A percentile compares a stretch with the other conserved stretches of the same genome.
phyloP scores from a whole-genome alignment of 2,329 filamentous ascomycete genomes.

The Trichoderma koningiopsis region DNA sequence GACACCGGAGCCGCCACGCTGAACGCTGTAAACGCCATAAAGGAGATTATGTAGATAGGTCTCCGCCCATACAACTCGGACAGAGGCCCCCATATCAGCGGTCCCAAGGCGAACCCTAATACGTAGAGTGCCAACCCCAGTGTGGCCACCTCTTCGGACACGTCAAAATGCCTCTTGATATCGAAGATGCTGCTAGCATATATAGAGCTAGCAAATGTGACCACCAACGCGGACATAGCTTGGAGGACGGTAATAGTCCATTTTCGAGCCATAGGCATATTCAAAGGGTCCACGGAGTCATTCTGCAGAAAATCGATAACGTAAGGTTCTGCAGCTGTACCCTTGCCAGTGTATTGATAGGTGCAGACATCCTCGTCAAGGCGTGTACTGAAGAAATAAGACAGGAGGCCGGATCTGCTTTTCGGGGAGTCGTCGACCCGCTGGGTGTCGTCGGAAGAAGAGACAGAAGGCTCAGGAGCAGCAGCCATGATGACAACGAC shows the following conservation, averaged over 20 bases:
- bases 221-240: neutral
- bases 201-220: conserved; percentile 1
- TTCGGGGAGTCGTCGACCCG: no score
- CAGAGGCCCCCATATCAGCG: conserved; percentile 65
- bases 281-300: neutral
- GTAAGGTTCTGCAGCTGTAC: neutral
- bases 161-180: no score
- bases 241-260: neutral
- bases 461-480: no score
- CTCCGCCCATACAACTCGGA: conserved; percentile 61
- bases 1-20: neutral
- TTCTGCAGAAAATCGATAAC: neutral
- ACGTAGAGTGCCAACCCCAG: conserved; percentile 30
- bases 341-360: neutral
- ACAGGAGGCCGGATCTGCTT: no score
- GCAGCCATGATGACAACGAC: no score
- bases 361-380: neutral
- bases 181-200: neutral
- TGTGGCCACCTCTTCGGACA: neutral
- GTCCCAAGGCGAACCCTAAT: conserved; percentile 57
- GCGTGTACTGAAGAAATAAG: no score
- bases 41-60: conserved; percentile 1
- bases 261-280: conserved; percentile 1
- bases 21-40: conserved; percentile 1
- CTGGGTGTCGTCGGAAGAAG: no score